Conservation (phyloP, 2,329 filamentous ascomycete genomes). For the Dactylellina drechsleri region DNA sequence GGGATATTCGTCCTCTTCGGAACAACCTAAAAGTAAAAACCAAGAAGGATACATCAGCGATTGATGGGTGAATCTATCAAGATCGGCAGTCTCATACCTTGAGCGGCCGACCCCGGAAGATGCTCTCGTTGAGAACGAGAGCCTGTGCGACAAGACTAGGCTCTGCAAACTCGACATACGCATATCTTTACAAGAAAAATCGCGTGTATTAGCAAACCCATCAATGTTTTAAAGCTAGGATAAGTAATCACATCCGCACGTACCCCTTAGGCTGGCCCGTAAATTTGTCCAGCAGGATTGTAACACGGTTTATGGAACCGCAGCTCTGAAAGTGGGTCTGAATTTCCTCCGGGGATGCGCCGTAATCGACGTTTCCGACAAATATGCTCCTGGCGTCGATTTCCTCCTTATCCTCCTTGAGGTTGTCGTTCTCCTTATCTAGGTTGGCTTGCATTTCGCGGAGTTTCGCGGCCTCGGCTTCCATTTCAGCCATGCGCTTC, state of each 20-base stretch:
- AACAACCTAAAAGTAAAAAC: constrained; percentile 68
- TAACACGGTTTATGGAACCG: constrained; percentile 96
- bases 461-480: constrained; percentile 85
- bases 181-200: constrained; percentile 73
- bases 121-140: constrained; percentile 92
- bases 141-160: constrained; percentile 91
- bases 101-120: constrained; percentile 92
- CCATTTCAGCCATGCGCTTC: constrained; percentile 86
- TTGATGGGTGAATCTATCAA: not conserved
- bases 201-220: not conserved
- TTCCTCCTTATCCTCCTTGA: constrained; percentile 93
- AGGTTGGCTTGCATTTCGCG: constrained; percentile 87
- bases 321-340: constrained; percentile 98
- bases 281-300: constrained; percentile 97
- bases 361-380: constrained; percentile 98
- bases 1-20: constrained; percentile 97
- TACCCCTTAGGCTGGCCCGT: constrained; percentile 99
- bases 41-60: too few relatives aligned
- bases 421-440: constrained; percentile 83
- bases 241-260: constrained; percentile 61
- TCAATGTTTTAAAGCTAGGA: too few relatives aligned
- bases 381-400: constrained; percentile 96
- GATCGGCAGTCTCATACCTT: constrained; percentile 71
- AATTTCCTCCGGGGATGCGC: constrained; percentile 94
- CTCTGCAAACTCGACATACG: constrained; percentile 98